These are phyloP conservation scores for Paraphaeosphaeria minitans DNA, from an alignment of 2,329 filamentous ascomycete species.

Conservation along the genomic window DNA sequence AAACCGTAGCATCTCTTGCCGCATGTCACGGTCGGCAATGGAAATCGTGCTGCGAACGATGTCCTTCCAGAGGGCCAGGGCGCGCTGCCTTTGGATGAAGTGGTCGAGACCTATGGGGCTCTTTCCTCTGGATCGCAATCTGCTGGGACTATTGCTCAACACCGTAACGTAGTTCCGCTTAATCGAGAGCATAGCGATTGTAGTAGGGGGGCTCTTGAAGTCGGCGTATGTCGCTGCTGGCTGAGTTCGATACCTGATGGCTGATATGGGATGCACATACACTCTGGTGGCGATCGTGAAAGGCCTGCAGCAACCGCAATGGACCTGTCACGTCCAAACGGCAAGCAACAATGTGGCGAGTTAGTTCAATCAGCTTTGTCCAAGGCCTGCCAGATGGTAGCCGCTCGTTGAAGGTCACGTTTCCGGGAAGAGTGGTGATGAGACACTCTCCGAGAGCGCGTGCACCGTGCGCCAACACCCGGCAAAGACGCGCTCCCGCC, in stretches of 20 bases:
- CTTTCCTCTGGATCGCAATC: conserved; percentile 39
- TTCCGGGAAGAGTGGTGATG: not conserved
- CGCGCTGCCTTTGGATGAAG: conserved; percentile 56
- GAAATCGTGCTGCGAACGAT: conserved; percentile 51
- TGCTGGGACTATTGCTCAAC: conserved; percentile 33
- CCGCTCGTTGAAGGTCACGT: not conserved
- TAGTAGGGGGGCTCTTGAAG: not conserved
- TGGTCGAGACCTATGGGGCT: conserved; percentile 41
- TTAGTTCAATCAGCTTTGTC: not conserved
- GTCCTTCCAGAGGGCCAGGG: conserved; percentile 54
- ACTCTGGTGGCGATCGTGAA: not conserved
- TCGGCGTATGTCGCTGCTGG: not conserved
- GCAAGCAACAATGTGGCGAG: not conserved
- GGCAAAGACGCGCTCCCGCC: conserved; percentile 4
- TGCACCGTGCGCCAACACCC: not conserved
- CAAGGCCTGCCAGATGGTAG: not conserved
- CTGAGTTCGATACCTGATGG: not conserved
- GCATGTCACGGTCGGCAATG: conserved; percentile 36
- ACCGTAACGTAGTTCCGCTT: conserved; percentile 37
- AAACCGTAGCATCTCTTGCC: conserved; percentile 54
- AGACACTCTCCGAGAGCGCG: not conserved
- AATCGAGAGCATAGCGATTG: not conserved
- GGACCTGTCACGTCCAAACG: not conserved
- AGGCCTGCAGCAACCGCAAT: not conserved
- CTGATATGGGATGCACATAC: not conserved